Evolutionary conservation across 805 yeast species (phyloP).

Genomic region (Ogataea minuta): DNA sequence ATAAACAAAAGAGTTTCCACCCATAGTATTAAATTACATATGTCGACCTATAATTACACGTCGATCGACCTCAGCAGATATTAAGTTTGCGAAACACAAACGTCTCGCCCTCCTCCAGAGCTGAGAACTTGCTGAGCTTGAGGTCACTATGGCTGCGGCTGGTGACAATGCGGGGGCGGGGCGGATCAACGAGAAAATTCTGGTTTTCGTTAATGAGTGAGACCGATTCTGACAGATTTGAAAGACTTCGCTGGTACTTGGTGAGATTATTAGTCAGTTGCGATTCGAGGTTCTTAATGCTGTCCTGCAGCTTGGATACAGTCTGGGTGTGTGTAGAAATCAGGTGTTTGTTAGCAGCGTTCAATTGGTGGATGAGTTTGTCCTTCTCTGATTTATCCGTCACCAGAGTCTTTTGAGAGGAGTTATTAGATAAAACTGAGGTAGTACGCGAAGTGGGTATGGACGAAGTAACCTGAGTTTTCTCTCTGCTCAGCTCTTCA

Average conservation of each 20-base stretch:
- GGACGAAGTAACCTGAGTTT: slow-evolving; percentile 1
- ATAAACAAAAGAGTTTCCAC: not conserved
- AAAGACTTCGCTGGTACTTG: slow-evolving; percentile 19
- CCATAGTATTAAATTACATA: not conserved
- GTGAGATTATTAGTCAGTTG: slow-evolving; percentile 13
- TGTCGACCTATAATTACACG: not conserved
- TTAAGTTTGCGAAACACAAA: slow-evolving; percentile 17
- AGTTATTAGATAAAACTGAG: slow-evolving; percentile 13
- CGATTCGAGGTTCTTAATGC: slow-evolving; percentile 19
- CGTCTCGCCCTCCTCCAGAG: slow-evolving; percentile 17
- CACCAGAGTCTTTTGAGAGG: slow-evolving; percentile 14
- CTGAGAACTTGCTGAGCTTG: slow-evolving; percentile 8
- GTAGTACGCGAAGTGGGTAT: slow-evolving; percentile 9
- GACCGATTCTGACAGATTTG: slow-evolving; percentile 22
- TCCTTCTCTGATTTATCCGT: slow-evolving; percentile 12
- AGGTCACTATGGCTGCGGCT: slow-evolving; percentile 3
- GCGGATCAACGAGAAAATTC: slow-evolving; percentile 14
- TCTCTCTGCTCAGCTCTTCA: slow-evolving; percentile 3
- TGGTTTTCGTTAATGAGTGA: slow-evolving; percentile 21
- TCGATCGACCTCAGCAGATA: slow-evolving; percentile 4
- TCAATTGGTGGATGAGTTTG: slow-evolving; percentile 6
- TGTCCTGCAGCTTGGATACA: slow-evolving; percentile 6
- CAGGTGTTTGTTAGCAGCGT: slow-evolving; percentile 8
- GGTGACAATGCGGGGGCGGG: not conserved
- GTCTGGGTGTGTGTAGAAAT: slow-evolving; percentile 3